Base-by-base conservation (phyloP, 2,329 filamentous ascomycete genomes). In the Coleophoma eucalyptorum region DNA sequence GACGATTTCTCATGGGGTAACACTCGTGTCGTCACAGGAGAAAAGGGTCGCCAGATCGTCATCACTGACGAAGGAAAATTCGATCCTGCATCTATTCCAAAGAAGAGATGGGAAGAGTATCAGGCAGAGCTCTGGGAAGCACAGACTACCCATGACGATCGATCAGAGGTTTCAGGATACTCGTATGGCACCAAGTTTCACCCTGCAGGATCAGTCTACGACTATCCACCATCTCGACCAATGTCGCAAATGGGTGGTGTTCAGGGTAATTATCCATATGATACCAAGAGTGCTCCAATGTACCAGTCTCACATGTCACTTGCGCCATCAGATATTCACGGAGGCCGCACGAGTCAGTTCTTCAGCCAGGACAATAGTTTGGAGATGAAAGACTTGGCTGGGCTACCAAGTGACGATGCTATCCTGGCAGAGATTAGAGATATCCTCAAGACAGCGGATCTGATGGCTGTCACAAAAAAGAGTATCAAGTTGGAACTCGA, bases 1-100 rank as follows among this genome's bases (percentile, higher is more conserved):
- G 94, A 99, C 70, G 94, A 99, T 73, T 99, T 99, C 81, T 89
- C 88, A 63, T 99, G 94, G 94, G 94, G 94, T 72, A 99, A 97
- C 72, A 99, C 94, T 38, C 93, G 94, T 83, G 83, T 99, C 51
- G 91, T 99, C 57, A 94, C 89, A 7, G 94, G 94, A 67, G 94
- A 99, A 68, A 86, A 87, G 69, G 94, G 94, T 57, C 87, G 90
- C 68, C 93, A 97, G 77, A 76, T 97, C 55, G 83, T 99, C 61
- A 87, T 99, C 58, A 90, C 91, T 1, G 94, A 99, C 68, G 94
- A 99, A 73, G 94, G 94, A 75, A 97, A 96, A 70, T 99, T 97
- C 66, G 94, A 99, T 66, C 93, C 94, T 13, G 78, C 80, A 43
- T 89, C 86, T 35, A 97, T 99, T 59, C 94, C 94, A 18, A 89